Base-by-base conservation (phyloP, 2,329 filamentous ascomycete species). In the Clonostachys rhizophaga region DNA sequence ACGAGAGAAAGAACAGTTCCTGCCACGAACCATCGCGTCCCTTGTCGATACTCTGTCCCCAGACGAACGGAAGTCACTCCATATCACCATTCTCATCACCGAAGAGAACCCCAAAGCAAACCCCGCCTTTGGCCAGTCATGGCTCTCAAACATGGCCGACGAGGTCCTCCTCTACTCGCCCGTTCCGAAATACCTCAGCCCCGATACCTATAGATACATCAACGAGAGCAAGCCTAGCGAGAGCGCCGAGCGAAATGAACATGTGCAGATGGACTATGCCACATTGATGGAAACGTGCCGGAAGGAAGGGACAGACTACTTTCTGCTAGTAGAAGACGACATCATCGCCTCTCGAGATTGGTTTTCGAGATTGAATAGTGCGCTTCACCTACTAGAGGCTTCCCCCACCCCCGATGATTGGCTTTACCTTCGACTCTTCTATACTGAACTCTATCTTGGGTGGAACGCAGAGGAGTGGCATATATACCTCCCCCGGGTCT, bases 391-490 rank as follows among this genome's bases (percentile, higher is more conserved):
- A 10, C 24, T 30, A 3, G 24, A 30, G 24, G 24, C 8, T 30
- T 30, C 44, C 6, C 44, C 17, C 14, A 11, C 33, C 2, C 20
- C 16, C 24, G 5, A 17, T 17, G 43, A 44, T 18, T 45, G 48
- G 34, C 20, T 49, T 4, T 51, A 51, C 35, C 40, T 51, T 6
- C 50, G 50, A 5, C 50, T 51, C 24, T 51, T 51, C 33, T 49
- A 46, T 18, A 46, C 47, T 34, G 50, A 51, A 13, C 39, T 40
- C 13, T 48, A 49, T 1, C 50, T 36, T 2, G 50, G 50, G 17
- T 51, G 50, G 50, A 47, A 49, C 30, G 40, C 17, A 8, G 45
- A 49, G 43, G 46, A 36, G 4, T 51, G 47, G 50, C 47, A 37
- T 2, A 47, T 18, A 14, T 51, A 51, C 43, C 16, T 49, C 2